Conservation (phyloP, 1,284 basidiomycete species). For the Meira miltonrushii region DNA sequence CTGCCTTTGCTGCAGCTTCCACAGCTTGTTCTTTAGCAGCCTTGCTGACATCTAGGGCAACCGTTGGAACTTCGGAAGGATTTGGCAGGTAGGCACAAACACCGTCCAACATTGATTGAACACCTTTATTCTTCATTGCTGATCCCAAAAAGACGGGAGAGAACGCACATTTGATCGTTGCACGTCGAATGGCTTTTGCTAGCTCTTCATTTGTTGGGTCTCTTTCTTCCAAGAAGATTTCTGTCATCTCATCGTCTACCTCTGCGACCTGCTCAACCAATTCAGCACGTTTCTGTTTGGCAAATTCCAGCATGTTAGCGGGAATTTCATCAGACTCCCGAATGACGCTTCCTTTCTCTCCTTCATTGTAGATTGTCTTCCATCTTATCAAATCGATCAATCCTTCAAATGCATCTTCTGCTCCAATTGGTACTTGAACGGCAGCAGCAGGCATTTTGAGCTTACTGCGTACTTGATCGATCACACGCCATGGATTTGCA, state of each 20-base stretch:
- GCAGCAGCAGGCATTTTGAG: slow-evolving; percentile 87
- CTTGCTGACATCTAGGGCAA: slow-evolving; percentile 74
- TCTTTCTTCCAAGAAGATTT: slow-evolving; percentile 74
- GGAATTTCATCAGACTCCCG: slow-evolving; percentile 88
- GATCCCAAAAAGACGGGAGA: slow-evolving; percentile 95
- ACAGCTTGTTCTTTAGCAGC: slow-evolving; percentile 54
- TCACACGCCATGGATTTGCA: slow-evolving; percentile 92
- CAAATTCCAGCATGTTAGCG: slow-evolving; percentile 58
- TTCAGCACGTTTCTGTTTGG: slow-evolving; percentile 59
- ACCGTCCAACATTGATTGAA: slow-evolving; percentile 90
- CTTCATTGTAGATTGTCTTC: slow-evolving; percentile 92
- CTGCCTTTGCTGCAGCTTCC: slow-evolving; percentile 35
- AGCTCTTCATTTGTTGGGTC: slow-evolving; percentile 61
- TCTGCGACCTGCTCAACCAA: slow-evolving; percentile 93
- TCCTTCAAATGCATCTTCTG: slow-evolving; percentile 79
- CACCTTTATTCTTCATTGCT: slow-evolving; percentile 94
- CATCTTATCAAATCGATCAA: slow-evolving; percentile 90
- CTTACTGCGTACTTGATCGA: slow-evolving; percentile 85
- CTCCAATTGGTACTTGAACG: slow-evolving; percentile 92
- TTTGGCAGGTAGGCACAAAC: slow-evolving; percentile 92
- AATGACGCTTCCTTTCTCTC: slow-evolving; percentile 80
- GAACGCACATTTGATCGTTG: slow-evolving; percentile 82
- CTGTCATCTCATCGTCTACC: slow-evolving; percentile 88
- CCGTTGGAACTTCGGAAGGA: slow-evolving; percentile 72
- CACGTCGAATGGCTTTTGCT: slow-evolving; percentile 75